phyloP scores from a whole-genome alignment of 345 rosid species.

The Arabis hirsuta region DNA sequence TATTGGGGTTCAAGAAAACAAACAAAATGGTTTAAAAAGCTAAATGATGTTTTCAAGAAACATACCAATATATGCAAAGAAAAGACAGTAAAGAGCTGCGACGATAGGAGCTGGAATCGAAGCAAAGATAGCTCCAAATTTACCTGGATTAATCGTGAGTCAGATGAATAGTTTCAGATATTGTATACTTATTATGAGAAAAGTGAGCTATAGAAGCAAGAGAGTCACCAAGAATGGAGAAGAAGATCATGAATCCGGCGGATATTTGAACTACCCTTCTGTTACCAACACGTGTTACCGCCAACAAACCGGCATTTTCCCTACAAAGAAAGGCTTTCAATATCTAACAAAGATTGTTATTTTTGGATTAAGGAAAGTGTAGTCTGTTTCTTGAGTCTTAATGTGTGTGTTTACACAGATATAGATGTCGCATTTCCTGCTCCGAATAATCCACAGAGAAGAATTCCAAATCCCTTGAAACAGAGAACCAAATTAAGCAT shows the following conservation, averaged over 20 bases:
- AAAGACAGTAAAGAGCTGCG: constrained; percentile 72
- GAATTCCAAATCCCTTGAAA: constrained; percentile 80
- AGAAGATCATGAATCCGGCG: constrained; percentile 91
- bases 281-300: constrained; percentile 83
- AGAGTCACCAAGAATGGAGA: constrained; percentile 57
- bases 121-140: constrained; percentile 91
- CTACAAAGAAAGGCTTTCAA: constrained; percentile 48
- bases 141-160: constrained; percentile 48
- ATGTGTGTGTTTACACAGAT: constrained; percentile 62
- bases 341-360: background rate
- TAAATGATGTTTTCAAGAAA: constrained; percentile 5
- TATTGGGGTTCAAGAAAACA: background rate
- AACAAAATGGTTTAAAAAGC: background rate
- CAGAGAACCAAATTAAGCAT: constrained; percentile 21
- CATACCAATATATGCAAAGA: constrained; percentile 81
- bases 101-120: constrained; percentile 80
- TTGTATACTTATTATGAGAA: background rate
- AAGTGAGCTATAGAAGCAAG: background rate
- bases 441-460: constrained; percentile 89
- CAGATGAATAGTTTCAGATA: constrained; percentile 1
- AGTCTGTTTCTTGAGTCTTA: background rate
- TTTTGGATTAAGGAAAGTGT: too few species aligned
- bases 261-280: constrained; percentile 89
- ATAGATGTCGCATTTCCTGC: constrained; percentile 86
- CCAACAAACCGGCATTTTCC: constrained; percentile 84